Evolutionary conservation across 2,329 filamentous ascomycete species (phyloP).

Genomic region (Sporothrix globosa): DNA sequence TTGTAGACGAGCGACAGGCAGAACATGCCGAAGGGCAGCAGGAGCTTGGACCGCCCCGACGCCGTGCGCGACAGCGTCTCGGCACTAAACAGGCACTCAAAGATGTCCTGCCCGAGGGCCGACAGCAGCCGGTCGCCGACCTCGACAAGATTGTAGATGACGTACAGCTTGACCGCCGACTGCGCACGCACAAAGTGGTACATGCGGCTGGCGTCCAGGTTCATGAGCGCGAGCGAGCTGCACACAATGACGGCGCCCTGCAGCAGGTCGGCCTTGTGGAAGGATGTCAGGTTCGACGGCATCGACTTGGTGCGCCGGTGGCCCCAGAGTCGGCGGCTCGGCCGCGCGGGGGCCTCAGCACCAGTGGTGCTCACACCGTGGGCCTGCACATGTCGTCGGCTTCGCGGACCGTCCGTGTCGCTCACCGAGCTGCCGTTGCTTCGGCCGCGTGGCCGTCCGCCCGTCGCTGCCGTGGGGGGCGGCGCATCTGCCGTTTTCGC

Average conservation of each 20-base stretch:
- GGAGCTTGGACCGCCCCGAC: constrained; percentile 86
- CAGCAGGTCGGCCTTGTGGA: constrained; percentile 92
- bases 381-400: background rate
- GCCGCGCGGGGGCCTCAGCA: background rate
- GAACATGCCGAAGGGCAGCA: constrained; percentile 90
- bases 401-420: background rate
- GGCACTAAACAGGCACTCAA: constrained; percentile 91
- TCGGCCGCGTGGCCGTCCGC: constrained; percentile 16
- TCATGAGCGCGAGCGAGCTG: constrained; percentile 84
- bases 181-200: constrained; percentile 97
- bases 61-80: constrained; percentile 88
- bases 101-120: constrained; percentile 90
- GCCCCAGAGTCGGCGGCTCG: constrained; percentile 32
- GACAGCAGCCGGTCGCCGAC: constrained; percentile 87
- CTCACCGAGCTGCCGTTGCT: constrained; percentile 27
- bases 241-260: constrained; percentile 86
- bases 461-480: background rate
- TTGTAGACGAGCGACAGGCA: constrained; percentile 84
- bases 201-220: constrained; percentile 93
- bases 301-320: constrained; percentile 75
- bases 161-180: constrained; percentile 96
- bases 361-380: background rate
- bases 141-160: constrained; percentile 97
- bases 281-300: constrained; percentile 80
- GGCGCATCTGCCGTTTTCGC: background rate